Evolutionary conservation across 2,329 filamentous ascomycete species (phyloP).

Genomic region (Macrophomina pseudophaseolina): DNA sequence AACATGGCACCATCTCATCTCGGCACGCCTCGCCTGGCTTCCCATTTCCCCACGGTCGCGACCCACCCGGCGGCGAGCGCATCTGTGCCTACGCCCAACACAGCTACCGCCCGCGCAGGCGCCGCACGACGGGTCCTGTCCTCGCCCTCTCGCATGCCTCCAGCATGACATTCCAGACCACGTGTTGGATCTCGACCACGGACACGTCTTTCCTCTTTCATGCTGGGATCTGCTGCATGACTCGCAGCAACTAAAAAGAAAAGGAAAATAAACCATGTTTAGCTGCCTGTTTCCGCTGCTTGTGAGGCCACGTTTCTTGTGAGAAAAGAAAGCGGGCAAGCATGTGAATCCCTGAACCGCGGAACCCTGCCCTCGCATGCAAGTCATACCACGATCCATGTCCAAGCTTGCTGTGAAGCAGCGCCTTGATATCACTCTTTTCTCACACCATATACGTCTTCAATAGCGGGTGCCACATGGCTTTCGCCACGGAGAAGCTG

Average conservation of each 20-base stretch:
- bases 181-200: constrained; percentile 1
- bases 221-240: neutral
- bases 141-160: neutral
- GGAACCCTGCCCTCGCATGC: neutral
- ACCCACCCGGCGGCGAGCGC: neutral
- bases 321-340: neutral
- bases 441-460: neutral
- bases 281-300: neutral
- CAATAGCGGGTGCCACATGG: neutral
- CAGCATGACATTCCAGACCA: neutral
- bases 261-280: neutral
- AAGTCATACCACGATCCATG: neutral
- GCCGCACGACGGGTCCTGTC: neutral
- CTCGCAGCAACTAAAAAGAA: neutral
- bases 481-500: neutral
- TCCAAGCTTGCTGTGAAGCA: neutral
- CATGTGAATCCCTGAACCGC: neutral
- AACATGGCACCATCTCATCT: neutral
- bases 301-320: constrained; percentile 1
- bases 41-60: constrained; percentile 10
- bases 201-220: neutral
- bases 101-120: constrained; percentile 5
- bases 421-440: neutral
- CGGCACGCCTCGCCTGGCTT: neutral
- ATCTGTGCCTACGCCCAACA: constrained; percentile 8